These are phyloP conservation scores for Murraya koenigii DNA, from an alignment of 345 rosid species.

Conservation along the genomic window DNA sequence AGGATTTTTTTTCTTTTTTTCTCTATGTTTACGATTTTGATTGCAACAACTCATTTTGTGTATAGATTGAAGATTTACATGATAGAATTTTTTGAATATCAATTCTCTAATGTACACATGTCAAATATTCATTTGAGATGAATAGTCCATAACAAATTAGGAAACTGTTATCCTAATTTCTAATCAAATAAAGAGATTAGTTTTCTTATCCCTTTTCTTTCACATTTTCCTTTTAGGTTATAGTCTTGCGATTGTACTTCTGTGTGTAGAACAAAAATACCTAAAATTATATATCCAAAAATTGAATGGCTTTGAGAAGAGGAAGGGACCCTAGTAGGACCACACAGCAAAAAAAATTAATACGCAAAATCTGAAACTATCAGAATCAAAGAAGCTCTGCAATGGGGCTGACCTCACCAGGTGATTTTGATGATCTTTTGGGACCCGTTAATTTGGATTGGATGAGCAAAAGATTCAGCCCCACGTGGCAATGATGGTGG, in stretches of 20 bases:
- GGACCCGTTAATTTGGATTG: slow-evolving; percentile 13
- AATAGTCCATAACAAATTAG: neutral
- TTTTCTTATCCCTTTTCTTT: neutral
- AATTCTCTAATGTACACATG: neutral
- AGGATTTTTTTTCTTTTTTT: too few species aligned
- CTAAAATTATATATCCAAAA: neutral
- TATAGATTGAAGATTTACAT: too few species aligned
- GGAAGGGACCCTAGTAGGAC: slow-evolving; percentile 1
- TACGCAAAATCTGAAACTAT: neutral
- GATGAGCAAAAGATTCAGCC: neutral
- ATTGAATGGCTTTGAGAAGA: neutral
- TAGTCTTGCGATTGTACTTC: neutral
- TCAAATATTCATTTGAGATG: neutral
- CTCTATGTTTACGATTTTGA: neutral
- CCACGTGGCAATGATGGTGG: slow-evolving; percentile 21
- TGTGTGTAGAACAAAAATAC: neutral
- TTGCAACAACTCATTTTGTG: too few species aligned
- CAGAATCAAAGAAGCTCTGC: neutral
- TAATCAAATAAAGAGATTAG: neutral
- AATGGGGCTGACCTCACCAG: neutral
- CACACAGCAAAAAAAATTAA: neutral
- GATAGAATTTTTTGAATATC: neutral
- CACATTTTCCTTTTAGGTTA: neutral
- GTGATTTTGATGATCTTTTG: slow-evolving; percentile 7
- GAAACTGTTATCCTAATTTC: neutral